Conservation (phyloP, 306 rosid species). For the Clitoria ternatea region DNA sequence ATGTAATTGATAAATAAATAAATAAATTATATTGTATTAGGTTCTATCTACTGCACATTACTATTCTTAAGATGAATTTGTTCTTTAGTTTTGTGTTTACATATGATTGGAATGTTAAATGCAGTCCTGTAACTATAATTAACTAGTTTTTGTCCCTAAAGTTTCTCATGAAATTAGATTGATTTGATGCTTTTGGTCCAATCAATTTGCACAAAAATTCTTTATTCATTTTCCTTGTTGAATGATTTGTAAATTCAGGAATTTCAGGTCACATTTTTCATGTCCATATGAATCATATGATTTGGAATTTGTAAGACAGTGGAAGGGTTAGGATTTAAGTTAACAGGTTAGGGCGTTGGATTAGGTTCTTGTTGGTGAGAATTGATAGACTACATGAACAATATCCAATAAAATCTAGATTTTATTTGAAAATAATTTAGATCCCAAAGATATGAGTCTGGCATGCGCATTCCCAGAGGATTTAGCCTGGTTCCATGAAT, state of each 20-base stretch:
- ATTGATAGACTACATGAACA: neutral
- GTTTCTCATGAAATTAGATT: neutral
- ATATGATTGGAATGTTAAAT: neutral
- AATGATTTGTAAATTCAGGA: neutral
- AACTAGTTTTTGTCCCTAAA: neutral
- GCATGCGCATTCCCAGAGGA: no score
- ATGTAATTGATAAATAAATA: constrained; percentile 20
- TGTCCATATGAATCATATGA: neutral
- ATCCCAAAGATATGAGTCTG: no score
- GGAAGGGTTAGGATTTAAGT: neutral
- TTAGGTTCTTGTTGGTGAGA: neutral
- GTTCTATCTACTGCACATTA: neutral
- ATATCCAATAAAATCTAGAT: neutral
- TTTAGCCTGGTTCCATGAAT: no score
- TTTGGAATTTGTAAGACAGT: neutral
- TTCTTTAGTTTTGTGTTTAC: constrained; percentile 8
- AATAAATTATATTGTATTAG: neutral
- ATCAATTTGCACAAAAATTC: neutral
- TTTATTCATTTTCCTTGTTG: neutral
- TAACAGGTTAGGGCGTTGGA: neutral
- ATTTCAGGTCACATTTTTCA: neutral
- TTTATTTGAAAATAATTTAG: neutral
- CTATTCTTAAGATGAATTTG: neutral
- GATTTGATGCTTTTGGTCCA: neutral
- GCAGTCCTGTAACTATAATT: neutral